Base-by-base conservation (phyloP, 2,329 filamentous ascomycete genomes). In the Aureobasidium subglaciale region DNA sequence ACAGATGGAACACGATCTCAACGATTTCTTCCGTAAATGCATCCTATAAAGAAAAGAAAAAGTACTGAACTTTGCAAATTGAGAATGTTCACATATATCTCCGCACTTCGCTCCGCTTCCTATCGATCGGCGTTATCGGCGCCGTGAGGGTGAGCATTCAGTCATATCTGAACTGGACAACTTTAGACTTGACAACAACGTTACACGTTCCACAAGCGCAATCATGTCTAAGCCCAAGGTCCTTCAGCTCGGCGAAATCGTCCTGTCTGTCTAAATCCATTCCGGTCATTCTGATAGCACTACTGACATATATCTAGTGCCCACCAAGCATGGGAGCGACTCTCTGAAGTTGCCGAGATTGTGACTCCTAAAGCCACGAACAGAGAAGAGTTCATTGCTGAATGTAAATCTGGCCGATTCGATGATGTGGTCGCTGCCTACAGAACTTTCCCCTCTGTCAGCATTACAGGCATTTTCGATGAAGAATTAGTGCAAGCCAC, bases 401-500 rank as follows among this genome's bases (percentile, higher is more conserved):
- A 92, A 72, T 85, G 82, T 67, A 72, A 73, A 46, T 77, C 79
- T 18, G 87, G 87, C 18, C 75, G 76, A 29, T 75, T 90, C n/a
- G 81, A 88, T 60, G 84, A 81, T 59, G 79, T 84, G 29, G 65
- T 79, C 18, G 84, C 80, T 34, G 78, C 80, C 25, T 93, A 87
- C 71, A 82, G 88, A 54, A 92, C 87, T 13, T 89, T 90, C 63
- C 70, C 70, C 41, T 88, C 84, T 29, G 73, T 80, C 38, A 65
- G 65, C 11, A 75, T 85, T 56, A 92, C 88, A 0, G 90, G 90
- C 2, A 70, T 74, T 18, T 73, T 93, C 59, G 87, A 95, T 67
- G 76, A 77, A 41, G 86, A 89, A 68, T 70, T 93, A n/a, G 70
- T 91, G 32, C 69, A 76, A 40, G 76, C 70, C 2, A 60, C 74